These are phyloP conservation scores for Venturia aucupariae DNA, from an alignment of 2,329 filamentous ascomycete species.

Conservation along the genomic window DNA sequence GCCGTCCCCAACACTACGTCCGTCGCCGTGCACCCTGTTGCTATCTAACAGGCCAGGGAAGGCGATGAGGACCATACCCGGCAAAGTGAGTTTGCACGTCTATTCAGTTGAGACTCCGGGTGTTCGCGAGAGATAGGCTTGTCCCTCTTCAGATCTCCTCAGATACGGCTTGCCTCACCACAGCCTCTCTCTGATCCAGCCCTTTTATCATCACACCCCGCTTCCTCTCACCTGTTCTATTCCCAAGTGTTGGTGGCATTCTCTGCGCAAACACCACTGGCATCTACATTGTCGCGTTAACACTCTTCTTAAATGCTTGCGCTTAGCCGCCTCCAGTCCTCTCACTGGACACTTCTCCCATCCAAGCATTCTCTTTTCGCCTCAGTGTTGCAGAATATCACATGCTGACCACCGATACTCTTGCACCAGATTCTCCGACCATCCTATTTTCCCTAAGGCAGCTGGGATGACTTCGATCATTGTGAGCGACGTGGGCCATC, in stretches of 20 bases:
- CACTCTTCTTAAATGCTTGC: background rate
- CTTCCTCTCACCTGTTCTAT: background rate
- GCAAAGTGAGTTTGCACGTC: background rate
- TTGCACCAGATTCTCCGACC: background rate
- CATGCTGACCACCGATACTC: background rate
- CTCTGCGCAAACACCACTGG: background rate
- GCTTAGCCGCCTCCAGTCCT: background rate
- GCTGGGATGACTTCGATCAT: slow-evolving; percentile 48
- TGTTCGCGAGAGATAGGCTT: background rate
- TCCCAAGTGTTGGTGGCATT: background rate
- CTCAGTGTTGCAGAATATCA: background rate
- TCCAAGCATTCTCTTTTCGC: background rate
- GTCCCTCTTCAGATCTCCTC: background rate
- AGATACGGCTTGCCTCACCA: background rate
- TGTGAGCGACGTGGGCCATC: slow-evolving; percentile 62
- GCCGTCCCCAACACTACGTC: background rate
- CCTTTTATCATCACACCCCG: background rate
- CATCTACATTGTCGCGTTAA: background rate
- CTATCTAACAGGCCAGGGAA: background rate
- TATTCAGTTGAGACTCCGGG: background rate
- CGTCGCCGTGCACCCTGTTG: background rate
- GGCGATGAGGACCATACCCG: background rate
- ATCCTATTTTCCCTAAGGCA: background rate
- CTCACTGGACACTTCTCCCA: background rate
- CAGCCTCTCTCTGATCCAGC: background rate